Evolutionary conservation across 2,329 filamentous ascomycete species (phyloP), one percentile per base, ranked within the genome.

Genomic region (Diaporthe eres): DNA sequence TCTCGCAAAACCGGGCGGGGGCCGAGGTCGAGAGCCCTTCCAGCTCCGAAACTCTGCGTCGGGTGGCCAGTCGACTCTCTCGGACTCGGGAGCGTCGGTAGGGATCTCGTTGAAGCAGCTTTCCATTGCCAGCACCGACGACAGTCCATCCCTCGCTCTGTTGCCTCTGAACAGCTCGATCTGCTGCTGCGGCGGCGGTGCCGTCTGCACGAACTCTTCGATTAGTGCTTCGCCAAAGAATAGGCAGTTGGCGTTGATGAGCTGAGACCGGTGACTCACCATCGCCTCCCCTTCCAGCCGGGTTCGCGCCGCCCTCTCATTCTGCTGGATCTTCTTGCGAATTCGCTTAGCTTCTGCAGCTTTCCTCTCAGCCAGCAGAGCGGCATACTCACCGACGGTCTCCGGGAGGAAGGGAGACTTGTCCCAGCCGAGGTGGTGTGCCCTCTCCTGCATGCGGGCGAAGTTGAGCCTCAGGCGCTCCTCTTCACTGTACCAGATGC

Each of bases 401-500:
- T 72, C 31, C 2, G 74, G 74, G 25, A 75, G 42, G 25, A 74
- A 70, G 22, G 55, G 75, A 39, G 75, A 74, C 31, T 34, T 67
- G 4, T 49, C 55, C 15, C 47, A 39, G 25, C 65, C 55, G 44
- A 74, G 28, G 31, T 75, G 72, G 28, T 31, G 34, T 15, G 72
- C 75, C 25, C 15, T 60, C 44, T 74, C 63, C 4, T 39, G 63
- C 72, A 76, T 44, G 47, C 72, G 72, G 19, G 53, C 37, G n/a
- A 71, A 75, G 31, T 70, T 44, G 47, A 55, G n/a, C 19, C 72
- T 67, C 34, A 74, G 28, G 28, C 67, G 63, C 57, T 74, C 75
- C 39, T 74, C 42, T 31, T 74, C 47, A 58, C 75, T 76, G n/a
- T 57, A 22, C 75, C 72, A 76, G 39, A n/a, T 55, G 34, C 51